A percentile compares a stretch with the other conserved stretches of the same genome.
Conservation (phyloP, 164 flowering plant species). For the Taxillus chinensis region DNA sequence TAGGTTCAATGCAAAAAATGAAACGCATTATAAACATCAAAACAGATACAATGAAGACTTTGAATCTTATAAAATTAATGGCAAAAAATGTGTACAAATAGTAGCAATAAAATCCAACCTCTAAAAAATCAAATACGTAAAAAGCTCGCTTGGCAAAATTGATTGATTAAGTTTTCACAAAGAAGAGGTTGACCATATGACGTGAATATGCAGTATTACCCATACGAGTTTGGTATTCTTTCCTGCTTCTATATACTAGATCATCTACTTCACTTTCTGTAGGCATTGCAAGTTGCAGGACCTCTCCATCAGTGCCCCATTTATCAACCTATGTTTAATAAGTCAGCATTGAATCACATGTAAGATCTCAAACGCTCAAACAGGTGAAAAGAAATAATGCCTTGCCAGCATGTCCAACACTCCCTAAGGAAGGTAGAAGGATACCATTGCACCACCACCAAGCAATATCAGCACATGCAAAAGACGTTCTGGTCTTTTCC, state of each 20-base stretch:
- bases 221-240: slow-evolving; percentile 37
- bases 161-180: background rate
- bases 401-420: too few relatives aligned
- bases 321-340: slow-evolving; percentile 55
- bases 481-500: slow-evolving; percentile 74
- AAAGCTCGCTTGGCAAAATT: background rate
- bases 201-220: slow-evolving; percentile 29
- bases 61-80: too few relatives aligned
- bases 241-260: slow-evolving; percentile 33
- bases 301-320: slow-evolving; percentile 82
- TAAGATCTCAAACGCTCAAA: too few relatives aligned
- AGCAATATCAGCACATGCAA: slow-evolving; percentile 67
- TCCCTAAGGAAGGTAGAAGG: slow-evolving; percentile 1
- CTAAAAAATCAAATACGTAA: background rate
- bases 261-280: slow-evolving; percentile 44
- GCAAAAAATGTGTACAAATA: background rate
- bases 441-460: slow-evolving; percentile 76
- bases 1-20: too few relatives aligned
- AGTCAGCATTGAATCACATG: background rate
- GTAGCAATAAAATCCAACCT: background rate
- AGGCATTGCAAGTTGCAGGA: slow-evolving; percentile 54
- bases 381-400: too few relatives aligned
- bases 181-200: background rate
- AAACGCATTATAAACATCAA: too few relatives aligned
- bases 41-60: too few relatives aligned